Conservation (phyloP, 176 grass and related monocot species). For the Oryza punctata region DNA sequence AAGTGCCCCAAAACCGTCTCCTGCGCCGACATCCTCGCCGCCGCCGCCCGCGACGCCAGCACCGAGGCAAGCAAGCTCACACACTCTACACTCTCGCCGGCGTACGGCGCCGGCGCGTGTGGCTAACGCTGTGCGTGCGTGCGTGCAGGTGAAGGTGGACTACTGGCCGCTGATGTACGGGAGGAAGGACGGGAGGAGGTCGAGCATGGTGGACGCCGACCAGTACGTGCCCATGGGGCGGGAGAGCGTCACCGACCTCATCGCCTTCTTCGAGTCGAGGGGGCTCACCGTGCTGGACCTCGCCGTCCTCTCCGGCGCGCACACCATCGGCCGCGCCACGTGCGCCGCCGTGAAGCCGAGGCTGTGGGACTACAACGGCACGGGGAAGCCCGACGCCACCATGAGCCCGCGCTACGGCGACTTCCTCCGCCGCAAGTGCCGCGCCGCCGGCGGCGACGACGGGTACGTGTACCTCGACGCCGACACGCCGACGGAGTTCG, state of each 20-base stretch:
- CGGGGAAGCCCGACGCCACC: constrained; percentile 2
- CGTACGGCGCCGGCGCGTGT: no score
- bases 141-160: constrained; percentile 10
- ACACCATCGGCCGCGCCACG: constrained; percentile 69
- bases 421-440: constrained; percentile 70
- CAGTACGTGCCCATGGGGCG: constrained; percentile 53
- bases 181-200: constrained; percentile 57
- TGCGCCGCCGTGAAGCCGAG: constrained; percentile 61
- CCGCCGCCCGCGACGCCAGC: constrained; percentile 63
- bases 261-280: constrained; percentile 64
- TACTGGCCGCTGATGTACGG: constrained; percentile 67
- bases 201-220: constrained; percentile 46
- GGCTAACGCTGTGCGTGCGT: no score
- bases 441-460: not conserved
- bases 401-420: constrained; percentile 45
- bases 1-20: constrained; percentile 65
- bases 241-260: constrained; percentile 69
- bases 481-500: constrained; percentile 66
- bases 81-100: no score
- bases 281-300: constrained; percentile 68
- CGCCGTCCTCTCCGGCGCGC: constrained; percentile 81
- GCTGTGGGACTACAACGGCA: constrained; percentile 42
- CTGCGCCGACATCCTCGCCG: constrained; percentile 85
- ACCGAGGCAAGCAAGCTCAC: not conserved
- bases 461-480: constrained; percentile 68